Evolutionary conservation across 1,284 basidiomycete species (phyloP).

Genomic region (Tilletia indica): DNA sequence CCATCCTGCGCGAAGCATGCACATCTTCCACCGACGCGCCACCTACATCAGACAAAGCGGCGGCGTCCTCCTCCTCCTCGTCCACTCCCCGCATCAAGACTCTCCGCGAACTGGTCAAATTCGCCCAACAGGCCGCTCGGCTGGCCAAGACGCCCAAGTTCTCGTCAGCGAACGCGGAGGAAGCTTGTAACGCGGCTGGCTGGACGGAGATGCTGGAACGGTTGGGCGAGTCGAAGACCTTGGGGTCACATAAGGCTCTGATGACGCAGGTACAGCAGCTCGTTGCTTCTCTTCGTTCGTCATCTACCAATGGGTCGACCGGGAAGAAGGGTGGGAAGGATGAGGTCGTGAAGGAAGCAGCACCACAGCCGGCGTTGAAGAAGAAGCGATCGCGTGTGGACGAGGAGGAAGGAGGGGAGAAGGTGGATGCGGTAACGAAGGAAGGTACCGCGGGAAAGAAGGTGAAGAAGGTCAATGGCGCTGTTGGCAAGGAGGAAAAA

Average conservation of each 20-base stretch:
- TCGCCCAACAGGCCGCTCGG: slow-evolving; percentile 1
- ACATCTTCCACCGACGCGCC: not conserved
- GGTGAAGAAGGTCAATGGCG: not conserved
- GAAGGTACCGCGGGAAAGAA: not conserved
- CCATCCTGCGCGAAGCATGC: not conserved
- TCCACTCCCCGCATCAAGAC: not conserved
- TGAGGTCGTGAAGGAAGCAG: not conserved
- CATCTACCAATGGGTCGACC: not conserved
- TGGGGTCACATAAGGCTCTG: not conserved
- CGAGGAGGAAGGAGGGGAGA: not conserved
- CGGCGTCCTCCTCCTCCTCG: not conserved
- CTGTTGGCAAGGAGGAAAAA: not conserved
- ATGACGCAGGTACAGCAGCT: slow-evolving; percentile 12
- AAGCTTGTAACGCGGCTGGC: not conserved
- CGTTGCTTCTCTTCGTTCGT: not conserved
- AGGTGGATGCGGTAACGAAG: not conserved
- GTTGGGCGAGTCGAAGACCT: not conserved
- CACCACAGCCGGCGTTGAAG: not conserved
- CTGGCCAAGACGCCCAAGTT: not conserved
- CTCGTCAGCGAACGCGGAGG: not conserved
- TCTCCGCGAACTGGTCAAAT: slow-evolving; percentile 2
- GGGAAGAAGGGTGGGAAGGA: not conserved
- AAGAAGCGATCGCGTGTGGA: not conserved
- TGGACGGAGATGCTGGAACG: not conserved
- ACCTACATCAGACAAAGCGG: not conserved